Base-by-base conservation (phyloP, 2,329 filamentous ascomycete species). In the Aspergillus cejpii region DNA sequence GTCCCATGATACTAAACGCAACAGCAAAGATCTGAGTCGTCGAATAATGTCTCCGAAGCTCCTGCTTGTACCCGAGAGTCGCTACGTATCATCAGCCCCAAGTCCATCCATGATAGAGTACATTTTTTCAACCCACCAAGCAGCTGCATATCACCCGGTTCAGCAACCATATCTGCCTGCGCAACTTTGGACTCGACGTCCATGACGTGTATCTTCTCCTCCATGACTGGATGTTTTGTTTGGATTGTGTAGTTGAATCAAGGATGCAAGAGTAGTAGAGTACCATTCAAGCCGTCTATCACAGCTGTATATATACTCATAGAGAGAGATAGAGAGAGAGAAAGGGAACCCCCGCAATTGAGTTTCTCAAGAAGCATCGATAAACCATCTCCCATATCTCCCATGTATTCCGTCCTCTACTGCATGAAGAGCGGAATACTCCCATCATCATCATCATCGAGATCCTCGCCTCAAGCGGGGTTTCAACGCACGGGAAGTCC, bases 11-110 rank as follows among this genome's bases (percentile, higher is more conserved):
- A 55, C 71, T 73, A 47, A 78, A 78, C 5, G 74, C 75, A 45
- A 79, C 74, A 10, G 76, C 78, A 50, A 82, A 81, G 14, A 81
- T 71, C 56, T 82, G 77, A 14, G 79, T 67, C 47, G 78, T 78
- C 3, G 75, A 76, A 55, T 81, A 81, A 52, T 80, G 80, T 19
- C 79, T 70, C 37, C 74, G 72, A 24, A 82, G 66, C 56, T 83
- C 79, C 61, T 81, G 77, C 57, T 81, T 76, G 62, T 77, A 78
- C 1, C 72, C 64, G 56, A 69, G 54, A 10, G 50, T 54, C 14
- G 64, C 64, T 67, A 21, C 8, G 15, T 11, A 34, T 26, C n/a
- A 33, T 50, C 34, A 47, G 46, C 33, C 41, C n/a, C 29, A 20
- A 11, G 5, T 12, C 21, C 8, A 14, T 40, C 21, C 10, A 12